A percentile compares a stretch with the other conserved stretches of the same genome.
Conservation (phyloP, 2,329 filamentous ascomycete species). For the Talaromyces islandicus region DNA sequence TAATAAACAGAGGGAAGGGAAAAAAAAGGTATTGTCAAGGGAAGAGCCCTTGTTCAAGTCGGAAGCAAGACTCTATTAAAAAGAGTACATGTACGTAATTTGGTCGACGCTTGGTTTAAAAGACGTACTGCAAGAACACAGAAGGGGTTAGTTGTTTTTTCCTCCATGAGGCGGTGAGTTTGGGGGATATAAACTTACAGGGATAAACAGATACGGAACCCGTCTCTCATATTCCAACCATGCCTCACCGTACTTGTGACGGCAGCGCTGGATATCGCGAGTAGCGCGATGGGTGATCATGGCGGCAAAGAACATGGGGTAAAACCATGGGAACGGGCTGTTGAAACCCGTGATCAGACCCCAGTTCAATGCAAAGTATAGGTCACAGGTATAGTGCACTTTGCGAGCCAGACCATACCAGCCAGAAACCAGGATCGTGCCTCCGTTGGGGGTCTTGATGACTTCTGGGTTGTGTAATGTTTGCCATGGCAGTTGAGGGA, state of each 20-base stretch:
- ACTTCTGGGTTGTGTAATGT: slow-evolving; percentile 72
- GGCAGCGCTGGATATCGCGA: slow-evolving; percentile 70
- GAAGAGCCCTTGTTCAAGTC: not conserved
- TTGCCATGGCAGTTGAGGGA: slow-evolving; percentile 88
- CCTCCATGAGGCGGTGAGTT: not conserved
- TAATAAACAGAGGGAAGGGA: not conserved
- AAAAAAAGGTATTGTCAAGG: not conserved
- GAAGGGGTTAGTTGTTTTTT: not conserved
- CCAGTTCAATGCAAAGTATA: slow-evolving; percentile 73
- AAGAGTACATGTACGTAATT: not conserved
- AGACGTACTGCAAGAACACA: not conserved
- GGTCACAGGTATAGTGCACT: slow-evolving; percentile 74
- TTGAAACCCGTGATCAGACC: slow-evolving; percentile 74
- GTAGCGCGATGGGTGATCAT: slow-evolving; percentile 77
- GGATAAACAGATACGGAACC: slow-evolving; percentile 82
- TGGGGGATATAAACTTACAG: slow-evolving; percentile 39
- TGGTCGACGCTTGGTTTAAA: not conserved
- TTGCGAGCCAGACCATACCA: slow-evolving; percentile 80
- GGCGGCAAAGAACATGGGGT: slow-evolving; percentile 69
- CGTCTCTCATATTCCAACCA: slow-evolving; percentile 75
- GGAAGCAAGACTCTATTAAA: not conserved
- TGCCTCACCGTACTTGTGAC: slow-evolving; percentile 71
- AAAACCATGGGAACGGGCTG: slow-evolving; percentile 85
- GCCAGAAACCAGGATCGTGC: slow-evolving; percentile 74
- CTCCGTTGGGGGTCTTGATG: slow-evolving; percentile 66